Base-by-base conservation (phyloP, 1,284 basidiomycete genomes). In the Porodaedalea pini region DNA sequence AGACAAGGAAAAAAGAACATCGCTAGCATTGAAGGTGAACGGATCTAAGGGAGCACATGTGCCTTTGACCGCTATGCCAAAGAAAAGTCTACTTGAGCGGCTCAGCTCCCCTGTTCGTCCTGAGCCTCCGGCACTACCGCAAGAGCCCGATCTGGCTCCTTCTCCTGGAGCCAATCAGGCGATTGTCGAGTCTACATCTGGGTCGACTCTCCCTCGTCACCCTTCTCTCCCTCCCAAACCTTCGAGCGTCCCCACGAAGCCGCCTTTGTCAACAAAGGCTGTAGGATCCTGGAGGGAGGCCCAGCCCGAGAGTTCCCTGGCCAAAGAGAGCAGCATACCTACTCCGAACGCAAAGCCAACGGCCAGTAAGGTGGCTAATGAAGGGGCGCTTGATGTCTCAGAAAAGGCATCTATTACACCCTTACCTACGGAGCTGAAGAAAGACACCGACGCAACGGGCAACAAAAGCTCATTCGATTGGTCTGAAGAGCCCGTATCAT, bases 51-150 rank as follows among this genome's bases (percentile, higher is more conserved):
- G 11, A 17, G 27, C 19, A 37, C 40, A 11, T 21, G 17, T 17
- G n/a, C 29, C 25, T 37, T 48, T 41, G 34, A 39, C 21, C 10
- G 41, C 39, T 19, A 27, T 39, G 10, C 40, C 48, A 19, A 60
- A 52, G 50, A 60, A 60, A 36, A 60, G 54, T 40, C 50, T 60
- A 17, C 48, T 60, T 3, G 58, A 60, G 21, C 36, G 58, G 11
- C 40, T 60, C 25, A 56, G 58, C 53, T 56, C 58, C 19, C 57
- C 57, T 32, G 23, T 34, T 41, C 51, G 44, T 25, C 29, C 57
- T 19, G 44, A 23, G 11, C 55, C 55, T 31, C 29, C 39, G 13
- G 11, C 36, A 15, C 11, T 36, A 7, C 48, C 31, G n/a, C 17
- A 36, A 10, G 23, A 34, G 8, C 4, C 48, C 13, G 17, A 49